Percentiles rank a stretch among this genome's conserved stretches.
Conservation (phyloP, 2,329 filamentous ascomycete species). For the Teratosphaeria zuluensis region DNA sequence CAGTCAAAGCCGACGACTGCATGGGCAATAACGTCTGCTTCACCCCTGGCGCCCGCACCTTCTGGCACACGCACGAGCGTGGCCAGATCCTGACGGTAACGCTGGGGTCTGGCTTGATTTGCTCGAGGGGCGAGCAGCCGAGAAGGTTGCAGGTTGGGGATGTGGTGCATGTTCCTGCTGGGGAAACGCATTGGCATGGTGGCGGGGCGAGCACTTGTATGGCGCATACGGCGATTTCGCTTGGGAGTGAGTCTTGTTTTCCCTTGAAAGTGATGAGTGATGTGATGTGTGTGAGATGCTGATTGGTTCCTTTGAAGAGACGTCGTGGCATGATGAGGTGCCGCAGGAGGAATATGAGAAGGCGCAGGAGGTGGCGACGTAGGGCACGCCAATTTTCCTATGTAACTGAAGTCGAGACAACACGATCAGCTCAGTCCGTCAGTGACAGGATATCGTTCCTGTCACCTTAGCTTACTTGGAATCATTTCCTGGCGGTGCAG, state of each 20-base stretch:
- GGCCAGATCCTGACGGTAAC: constrained; percentile 35
- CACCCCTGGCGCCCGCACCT: constrained; percentile 34
- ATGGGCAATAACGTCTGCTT: constrained; percentile 33
- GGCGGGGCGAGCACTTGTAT: constrained; percentile 32
- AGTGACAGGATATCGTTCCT: no score
- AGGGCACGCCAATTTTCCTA: neutral
- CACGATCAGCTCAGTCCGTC: no score
- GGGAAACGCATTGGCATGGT: constrained; percentile 38
- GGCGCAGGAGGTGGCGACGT: constrained; percentile 13
- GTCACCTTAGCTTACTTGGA: no score
- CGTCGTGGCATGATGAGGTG: constrained; percentile 29
- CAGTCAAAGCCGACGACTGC: constrained; percentile 12
- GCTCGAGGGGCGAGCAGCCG: constrained; percentile 31
- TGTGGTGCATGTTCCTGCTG: constrained; percentile 31
- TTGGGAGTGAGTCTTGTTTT: constrained; percentile 21
- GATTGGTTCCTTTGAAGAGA: constrained; percentile 14
- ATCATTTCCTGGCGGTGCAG: neutral
- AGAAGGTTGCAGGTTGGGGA: constrained; percentile 31
- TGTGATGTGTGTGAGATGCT: neutral
- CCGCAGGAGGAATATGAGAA: constrained; percentile 29
- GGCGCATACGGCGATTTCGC: constrained; percentile 31
- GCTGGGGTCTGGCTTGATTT: constrained; percentile 34
- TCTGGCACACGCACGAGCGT: constrained; percentile 38
- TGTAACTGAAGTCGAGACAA: no score
- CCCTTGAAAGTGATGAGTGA: neutral